Evolutionary conservation across 2,329 filamentous ascomycete species (phyloP).

Genomic region (Epichloe uncinata): DNA sequence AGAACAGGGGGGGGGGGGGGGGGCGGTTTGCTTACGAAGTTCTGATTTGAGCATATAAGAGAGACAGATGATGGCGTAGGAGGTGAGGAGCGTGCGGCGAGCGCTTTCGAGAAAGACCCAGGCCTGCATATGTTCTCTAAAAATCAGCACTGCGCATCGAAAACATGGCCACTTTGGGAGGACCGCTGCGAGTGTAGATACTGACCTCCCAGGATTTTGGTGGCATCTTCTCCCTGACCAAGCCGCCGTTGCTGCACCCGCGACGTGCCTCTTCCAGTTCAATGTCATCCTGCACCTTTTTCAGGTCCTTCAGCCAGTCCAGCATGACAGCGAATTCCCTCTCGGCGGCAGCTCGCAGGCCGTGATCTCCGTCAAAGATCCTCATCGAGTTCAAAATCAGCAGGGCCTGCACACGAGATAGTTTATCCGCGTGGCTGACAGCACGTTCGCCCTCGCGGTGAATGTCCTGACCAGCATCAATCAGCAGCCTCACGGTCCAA

Average conservation of each 20-base stretch:
- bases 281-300: conserved; percentile 20
- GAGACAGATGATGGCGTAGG: conserved; percentile 20
- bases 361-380: conserved; percentile 30
- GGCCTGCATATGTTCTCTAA: conserved; percentile 10
- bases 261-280: conserved; percentile 13
- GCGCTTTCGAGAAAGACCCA: conserved; percentile 31
- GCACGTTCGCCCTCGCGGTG: conserved; percentile 21
- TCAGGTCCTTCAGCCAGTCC: conserved; percentile 24
- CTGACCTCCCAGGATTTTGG: conserved; percentile 30
- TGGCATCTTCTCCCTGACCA: conserved; percentile 15
- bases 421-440: conserved; percentile 22
- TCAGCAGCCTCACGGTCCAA: conserved; percentile 26
- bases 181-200: neutral
- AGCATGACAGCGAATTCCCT: conserved; percentile 23
- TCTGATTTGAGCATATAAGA: conserved; percentile 20
- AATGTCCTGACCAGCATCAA: conserved; percentile 24
- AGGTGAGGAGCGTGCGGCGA: conserved; percentile 24
- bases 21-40: conserved; percentile 13
- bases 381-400: conserved; percentile 28
- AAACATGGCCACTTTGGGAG: neutral
- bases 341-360: conserved; percentile 26
- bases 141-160: neutral
- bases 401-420: conserved; percentile 30
- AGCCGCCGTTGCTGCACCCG: conserved; percentile 5
- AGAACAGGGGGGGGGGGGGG: neutral